phyloP scores from a whole-genome alignment of 306 rosid species.

The Pyrus pyrifolia region DNA sequence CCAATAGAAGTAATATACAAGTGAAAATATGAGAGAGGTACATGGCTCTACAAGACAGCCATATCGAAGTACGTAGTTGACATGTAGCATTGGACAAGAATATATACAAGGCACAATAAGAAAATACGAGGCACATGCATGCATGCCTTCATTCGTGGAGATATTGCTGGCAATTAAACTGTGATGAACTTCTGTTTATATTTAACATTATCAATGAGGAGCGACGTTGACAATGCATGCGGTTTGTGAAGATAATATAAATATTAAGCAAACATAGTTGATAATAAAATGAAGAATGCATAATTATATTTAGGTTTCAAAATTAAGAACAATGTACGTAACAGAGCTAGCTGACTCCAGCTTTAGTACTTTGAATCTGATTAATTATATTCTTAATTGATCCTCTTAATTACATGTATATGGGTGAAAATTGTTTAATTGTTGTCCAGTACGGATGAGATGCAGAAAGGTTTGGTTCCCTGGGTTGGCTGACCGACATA shows the following conservation, averaged over 20 bases:
- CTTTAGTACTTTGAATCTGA: not conserved
- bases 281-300: not conserved
- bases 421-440: not conserved
- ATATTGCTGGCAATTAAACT: too few species aligned
- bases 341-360: too few species aligned
- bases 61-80: not conserved
- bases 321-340: too few species aligned
- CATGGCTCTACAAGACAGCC: not conserved
- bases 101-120: too few species aligned
- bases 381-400: not conserved
- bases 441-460: not conserved
- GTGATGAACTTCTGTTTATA: too few species aligned
- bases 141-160: too few species aligned
- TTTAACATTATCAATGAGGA: not conserved
- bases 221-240: not conserved
- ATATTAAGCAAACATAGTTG: too few species aligned
- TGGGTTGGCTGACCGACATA: conserved; percentile 2
- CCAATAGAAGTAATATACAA: too few species aligned
- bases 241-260: too few species aligned
- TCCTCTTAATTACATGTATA: not conserved
- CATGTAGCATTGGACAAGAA: too few species aligned
- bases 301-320: too few species aligned
- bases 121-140: too few species aligned
- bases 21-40: not conserved
- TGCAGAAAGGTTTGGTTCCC: not conserved